Percentiles rank a stretch among this genome's conserved stretches.
Conservation (phyloP, 768 basidiomycete genomes). For the Chalciporus sphaerocephalus region DNA sequence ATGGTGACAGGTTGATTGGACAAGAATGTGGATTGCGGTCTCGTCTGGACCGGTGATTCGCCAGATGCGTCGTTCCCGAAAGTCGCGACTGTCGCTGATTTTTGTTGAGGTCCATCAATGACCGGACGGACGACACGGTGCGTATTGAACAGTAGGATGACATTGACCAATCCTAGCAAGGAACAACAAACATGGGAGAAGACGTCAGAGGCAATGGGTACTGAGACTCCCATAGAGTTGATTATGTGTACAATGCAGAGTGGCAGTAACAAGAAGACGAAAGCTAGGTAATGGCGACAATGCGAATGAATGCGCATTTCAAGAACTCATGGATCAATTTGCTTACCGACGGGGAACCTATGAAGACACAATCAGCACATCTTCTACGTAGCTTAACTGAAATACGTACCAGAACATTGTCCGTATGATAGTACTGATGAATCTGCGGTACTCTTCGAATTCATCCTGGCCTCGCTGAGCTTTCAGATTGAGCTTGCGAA, state of each 20-base stretch:
- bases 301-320: not conserved
- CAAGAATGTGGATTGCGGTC: not conserved
- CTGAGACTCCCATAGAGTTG: conserved; percentile 42
- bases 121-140: conserved; percentile 57
- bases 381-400: not conserved
- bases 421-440: conserved; percentile 56
- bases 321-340: not conserved
- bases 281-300: conserved; percentile 41
- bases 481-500: conserved; percentile 48
- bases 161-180: conserved; percentile 59
- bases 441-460: conserved; percentile 52
- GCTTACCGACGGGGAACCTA: conserved; percentile 61
- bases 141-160: conserved; percentile 63
- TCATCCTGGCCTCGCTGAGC: conserved; percentile 42
- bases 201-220: conserved; percentile 45
- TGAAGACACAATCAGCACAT: conserved; percentile 3
- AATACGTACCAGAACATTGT: conserved; percentile 65
- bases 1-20: not conserved
- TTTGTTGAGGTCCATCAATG: conserved; percentile 32
- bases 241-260: conserved; percentile 50
- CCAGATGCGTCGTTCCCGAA: conserved; percentile 24
- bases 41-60: conserved; percentile 18
- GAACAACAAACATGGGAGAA: conserved; percentile 51
- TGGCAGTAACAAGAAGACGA: conserved; percentile 55
- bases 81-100: conserved; percentile 9